Conservation (phyloP, 164 flowering plant genomes). For the Annona squamosa region DNA sequence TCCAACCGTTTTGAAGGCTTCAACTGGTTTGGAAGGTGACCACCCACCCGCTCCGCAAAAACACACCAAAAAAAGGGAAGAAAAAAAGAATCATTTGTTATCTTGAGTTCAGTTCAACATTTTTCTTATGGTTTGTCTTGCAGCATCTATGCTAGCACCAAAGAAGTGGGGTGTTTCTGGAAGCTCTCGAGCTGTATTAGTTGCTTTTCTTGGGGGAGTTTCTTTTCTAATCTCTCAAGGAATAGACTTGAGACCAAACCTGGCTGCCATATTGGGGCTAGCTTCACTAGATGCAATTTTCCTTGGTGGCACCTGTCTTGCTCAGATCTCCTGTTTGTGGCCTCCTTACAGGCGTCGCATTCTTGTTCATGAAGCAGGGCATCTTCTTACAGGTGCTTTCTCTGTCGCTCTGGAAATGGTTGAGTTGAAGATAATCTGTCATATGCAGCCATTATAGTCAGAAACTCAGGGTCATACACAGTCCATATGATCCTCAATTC, state of each 20-base stretch:
- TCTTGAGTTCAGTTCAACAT: neutral
- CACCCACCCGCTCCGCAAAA: neutral
- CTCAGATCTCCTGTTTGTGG: slow-evolving; percentile 88
- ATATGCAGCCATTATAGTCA: neutral
- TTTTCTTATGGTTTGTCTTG: slow-evolving; percentile 3
- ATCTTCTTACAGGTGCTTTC: slow-evolving; percentile 65
- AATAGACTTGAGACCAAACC: slow-evolving; percentile 81
- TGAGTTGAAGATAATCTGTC: neutral
- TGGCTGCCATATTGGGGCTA: slow-evolving; percentile 65
- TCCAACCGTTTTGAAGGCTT: slow-evolving; percentile 60
- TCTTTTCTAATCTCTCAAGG: slow-evolving; percentile 70
- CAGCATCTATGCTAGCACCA: slow-evolving; percentile 78
- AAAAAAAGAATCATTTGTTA: neutral
- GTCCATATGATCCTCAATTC: neutral
- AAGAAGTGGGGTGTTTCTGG: slow-evolving; percentile 97
- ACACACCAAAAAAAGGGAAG: neutral
- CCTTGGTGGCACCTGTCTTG: slow-evolving; percentile 85
- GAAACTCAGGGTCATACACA: neutral
- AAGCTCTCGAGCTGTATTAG: slow-evolving; percentile 44
- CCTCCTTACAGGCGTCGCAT: slow-evolving; percentile 86
- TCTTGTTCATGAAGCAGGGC: slow-evolving; percentile 97
- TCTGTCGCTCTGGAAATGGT: neutral
- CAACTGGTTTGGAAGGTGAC: slow-evolving; percentile 88
- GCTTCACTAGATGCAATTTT: slow-evolving; percentile 64
- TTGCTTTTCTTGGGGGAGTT: slow-evolving; percentile 61